These are phyloP conservation scores for Ziziphus jujuba DNA, from an alignment of 306 rosid genomes.

Conservation along the genomic window DNA sequence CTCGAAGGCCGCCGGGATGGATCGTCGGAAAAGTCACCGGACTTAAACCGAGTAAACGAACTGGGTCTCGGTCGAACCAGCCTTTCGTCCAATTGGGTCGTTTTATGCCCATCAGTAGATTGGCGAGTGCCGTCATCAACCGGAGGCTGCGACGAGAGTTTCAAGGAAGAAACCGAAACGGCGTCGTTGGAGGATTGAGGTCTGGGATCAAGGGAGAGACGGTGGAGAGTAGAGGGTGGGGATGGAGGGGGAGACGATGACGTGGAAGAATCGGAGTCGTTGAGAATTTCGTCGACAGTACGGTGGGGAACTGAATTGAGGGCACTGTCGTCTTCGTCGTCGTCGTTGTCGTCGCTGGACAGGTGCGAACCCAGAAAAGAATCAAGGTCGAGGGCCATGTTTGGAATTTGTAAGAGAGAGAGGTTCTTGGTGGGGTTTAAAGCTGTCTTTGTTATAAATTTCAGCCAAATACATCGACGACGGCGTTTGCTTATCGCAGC, in stretches of 20 bases:
- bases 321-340: constrained; percentile 24
- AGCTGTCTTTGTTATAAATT: not conserved
- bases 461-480: no score
- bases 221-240: constrained; percentile 20
- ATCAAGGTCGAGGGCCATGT: constrained; percentile 79
- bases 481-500: no score
- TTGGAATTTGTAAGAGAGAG: constrained; percentile 5
- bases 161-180: constrained; percentile 14
- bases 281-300: constrained; percentile 13
- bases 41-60: constrained; percentile 39
- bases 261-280: constrained; percentile 64
- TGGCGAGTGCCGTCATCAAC: constrained; percentile 24
- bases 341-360: constrained; percentile 42
- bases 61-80: constrained; percentile 30
- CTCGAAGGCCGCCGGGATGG: constrained; percentile 41
- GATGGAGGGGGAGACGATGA: constrained; percentile 52
- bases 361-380: constrained; percentile 55
- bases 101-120: constrained; percentile 11
- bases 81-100: constrained; percentile 20
- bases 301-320: not conserved
- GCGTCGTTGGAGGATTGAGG: constrained; percentile 16
- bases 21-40: constrained; percentile 43
- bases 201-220: constrained; percentile 14
- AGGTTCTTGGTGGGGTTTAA: constrained; percentile 33
- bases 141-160: constrained; percentile 20